Percentiles rank a stretch among this genome's conserved stretches.
phyloP scores from a whole-genome alignment of 345 rosid genomes.

The Barbarea vulgaris region DNA sequence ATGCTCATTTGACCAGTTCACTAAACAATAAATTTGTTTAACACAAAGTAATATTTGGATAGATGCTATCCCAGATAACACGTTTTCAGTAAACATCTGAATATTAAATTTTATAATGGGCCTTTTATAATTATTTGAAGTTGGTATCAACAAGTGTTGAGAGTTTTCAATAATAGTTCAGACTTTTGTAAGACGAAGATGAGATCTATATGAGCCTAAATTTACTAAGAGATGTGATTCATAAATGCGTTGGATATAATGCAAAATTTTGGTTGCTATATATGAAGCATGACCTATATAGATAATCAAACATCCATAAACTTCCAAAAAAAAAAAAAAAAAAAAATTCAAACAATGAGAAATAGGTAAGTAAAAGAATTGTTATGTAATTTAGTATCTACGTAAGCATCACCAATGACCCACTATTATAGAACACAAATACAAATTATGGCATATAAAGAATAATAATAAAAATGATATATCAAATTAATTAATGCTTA shows the following conservation, averaged over 20 bases:
- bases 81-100: slow-evolving; percentile 1
- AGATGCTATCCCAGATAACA: neutral
- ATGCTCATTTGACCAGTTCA: neutral
- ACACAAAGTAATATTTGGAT: neutral
- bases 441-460: neutral
- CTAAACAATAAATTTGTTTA: neutral
- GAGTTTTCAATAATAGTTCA: neutral
- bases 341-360: too few species aligned
- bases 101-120: neutral
- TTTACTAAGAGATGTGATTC: neutral
- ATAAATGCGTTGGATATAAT: neutral
- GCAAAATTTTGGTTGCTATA: neutral
- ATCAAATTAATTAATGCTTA: neutral
- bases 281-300: neutral
- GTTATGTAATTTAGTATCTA: neutral
- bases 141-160: neutral
- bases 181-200: neutral
- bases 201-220: neutral
- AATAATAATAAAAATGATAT: neutral
- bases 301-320: neutral
- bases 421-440: neutral
- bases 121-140: too few species aligned
- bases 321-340: too few species aligned
- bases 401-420: neutral
- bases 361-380: neutral